Percentiles rank a stretch among this genome's conserved stretches.
phyloP scores from a whole-genome alignment of 73 alveolate genomes.

The Effrenium voratum region DNA sequence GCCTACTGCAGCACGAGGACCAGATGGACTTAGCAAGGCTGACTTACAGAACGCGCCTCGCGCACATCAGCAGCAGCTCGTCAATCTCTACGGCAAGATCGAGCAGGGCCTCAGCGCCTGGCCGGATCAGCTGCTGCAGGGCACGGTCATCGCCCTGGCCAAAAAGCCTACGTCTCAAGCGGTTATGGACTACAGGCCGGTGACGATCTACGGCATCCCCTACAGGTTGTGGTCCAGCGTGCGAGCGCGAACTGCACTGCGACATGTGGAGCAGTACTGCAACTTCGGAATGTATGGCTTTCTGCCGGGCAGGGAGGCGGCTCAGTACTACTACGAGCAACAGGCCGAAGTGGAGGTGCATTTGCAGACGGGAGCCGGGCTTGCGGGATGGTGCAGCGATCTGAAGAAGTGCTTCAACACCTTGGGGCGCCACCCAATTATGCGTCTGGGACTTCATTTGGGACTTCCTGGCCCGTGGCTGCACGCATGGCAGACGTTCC shows the following conservation, averaged over 20 bases:
- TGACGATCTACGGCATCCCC: background rate
- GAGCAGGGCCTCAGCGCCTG: background rate
- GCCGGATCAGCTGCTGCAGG: background rate
- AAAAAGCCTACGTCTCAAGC: background rate
- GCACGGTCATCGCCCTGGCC: background rate
- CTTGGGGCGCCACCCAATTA: background rate
- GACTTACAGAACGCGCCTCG: background rate
- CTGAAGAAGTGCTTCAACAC: background rate
- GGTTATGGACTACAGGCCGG: background rate
- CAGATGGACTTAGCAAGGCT: background rate
- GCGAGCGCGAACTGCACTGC: background rate
- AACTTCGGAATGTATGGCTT: background rate
- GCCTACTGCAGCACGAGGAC: background rate
- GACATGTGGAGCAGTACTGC: background rate
- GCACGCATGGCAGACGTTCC: background rate
- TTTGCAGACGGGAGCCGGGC: background rate
- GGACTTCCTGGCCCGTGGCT: background rate
- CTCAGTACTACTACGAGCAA: background rate
- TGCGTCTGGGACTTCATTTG: background rate
- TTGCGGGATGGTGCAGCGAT: background rate
- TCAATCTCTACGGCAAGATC: background rate
- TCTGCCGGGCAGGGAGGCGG: background rate
- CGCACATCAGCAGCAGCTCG: background rate
- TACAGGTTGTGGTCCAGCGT: no score
- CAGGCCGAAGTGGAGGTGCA: background rate